Base-by-base conservation (phyloP, 2,329 filamentous ascomycete species). In the Alternaria longipes region DNA sequence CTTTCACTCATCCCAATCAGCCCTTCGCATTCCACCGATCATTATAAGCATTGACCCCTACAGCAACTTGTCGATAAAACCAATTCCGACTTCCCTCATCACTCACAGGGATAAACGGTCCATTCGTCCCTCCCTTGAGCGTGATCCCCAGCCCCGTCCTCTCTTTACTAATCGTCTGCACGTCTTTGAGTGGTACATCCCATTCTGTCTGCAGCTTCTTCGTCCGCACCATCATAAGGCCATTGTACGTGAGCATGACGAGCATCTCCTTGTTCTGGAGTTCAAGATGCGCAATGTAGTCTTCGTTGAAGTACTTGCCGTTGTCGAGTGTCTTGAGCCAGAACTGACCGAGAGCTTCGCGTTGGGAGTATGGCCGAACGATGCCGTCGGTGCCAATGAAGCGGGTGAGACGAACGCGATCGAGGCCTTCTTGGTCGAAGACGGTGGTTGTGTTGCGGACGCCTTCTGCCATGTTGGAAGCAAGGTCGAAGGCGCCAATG, bases 271-370 rank as follows among this genome's bases (percentile, higher is more conserved):
- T 92, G 62, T 90, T 89, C 11, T 93, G 91, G 26, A 99, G 86
- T 80, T 99, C 94, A 5, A 99, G 84, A 76, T 99, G 96, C 5
- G 94, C 96, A 78, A 99, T 95, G 82, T 99, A 99, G 76, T 93
- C 87, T 80, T 99, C 95, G 81, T 97, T 91, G 86, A 99, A 99
- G 84, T 94, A 98, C 78, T 94, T 95, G 63, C 95, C 95, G 67
- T 97, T 95, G 80, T 99, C 95, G 11, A 97, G 89, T 60, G 97
- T 97, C 85, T 99, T 99, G 66, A 99, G 89, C 96, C 95, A 99
- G 83, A 93, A 97, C 78, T 99, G 95, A 0, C 95, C 95, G 3
- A 99, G 88, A 0, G 95, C 94, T 83, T 99, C 95, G 47, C 95
- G 92, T 76, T 97, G 92, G 57, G 90, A 94, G 83, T 97, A 99